Evolutionary conservation across 208 protist species (phyloP).

Genomic region (Angomonas ambiguus): DNA sequence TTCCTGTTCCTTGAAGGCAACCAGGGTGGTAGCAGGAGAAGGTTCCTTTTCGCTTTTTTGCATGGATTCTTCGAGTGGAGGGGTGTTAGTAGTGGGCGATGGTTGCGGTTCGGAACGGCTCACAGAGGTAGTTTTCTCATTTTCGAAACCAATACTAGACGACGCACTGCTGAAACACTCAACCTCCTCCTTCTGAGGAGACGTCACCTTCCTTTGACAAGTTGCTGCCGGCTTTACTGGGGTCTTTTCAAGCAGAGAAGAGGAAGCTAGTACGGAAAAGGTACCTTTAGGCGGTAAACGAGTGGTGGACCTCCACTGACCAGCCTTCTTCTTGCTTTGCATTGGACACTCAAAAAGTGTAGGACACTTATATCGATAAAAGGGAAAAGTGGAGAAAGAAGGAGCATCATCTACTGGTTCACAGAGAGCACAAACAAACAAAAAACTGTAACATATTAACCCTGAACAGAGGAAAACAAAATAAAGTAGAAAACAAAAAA

Average conservation of each 20-base stretch:
- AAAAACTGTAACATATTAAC: background rate
- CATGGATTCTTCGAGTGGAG: too few relatives aligned
- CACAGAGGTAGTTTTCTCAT: too few relatives aligned
- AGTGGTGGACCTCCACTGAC: background rate
- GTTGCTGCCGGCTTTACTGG: background rate
- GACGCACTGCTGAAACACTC: too few relatives aligned
- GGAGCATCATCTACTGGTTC: too few relatives aligned
- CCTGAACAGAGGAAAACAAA: background rate
- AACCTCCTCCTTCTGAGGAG: background rate
- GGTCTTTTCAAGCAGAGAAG: background rate
- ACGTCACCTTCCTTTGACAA: background rate
- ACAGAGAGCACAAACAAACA: too few relatives aligned
- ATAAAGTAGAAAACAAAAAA: constrained; percentile 10
- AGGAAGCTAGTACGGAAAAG: background rate
- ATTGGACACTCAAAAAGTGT: background rate
- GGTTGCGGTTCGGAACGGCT: too few relatives aligned
- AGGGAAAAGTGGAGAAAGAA: background rate
- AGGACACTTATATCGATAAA: background rate
- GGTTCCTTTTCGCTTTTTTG: too few relatives aligned
- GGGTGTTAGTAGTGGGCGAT: too few relatives aligned
- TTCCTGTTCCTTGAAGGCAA: too few relatives aligned
- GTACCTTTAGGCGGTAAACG: background rate
- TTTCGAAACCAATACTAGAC: too few relatives aligned
- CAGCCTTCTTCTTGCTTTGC: background rate
- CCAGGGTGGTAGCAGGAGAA: too few relatives aligned